Conservation (phyloP, 192 early-diverging fungal species). For the Mortierella alpina region DNA sequence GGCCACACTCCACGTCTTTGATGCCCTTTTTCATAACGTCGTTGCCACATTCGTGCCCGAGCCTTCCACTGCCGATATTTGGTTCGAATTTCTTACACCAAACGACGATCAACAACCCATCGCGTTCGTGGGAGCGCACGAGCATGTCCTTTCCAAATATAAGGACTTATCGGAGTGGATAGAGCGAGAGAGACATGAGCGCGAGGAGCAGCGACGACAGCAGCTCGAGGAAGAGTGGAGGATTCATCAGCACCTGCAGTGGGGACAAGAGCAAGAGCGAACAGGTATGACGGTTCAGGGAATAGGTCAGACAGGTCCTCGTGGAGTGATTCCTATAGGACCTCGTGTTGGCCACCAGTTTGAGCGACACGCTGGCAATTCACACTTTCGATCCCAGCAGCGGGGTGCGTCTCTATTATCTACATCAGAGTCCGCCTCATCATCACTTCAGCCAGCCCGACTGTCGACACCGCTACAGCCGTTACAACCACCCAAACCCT, state of each 20-base stretch:
- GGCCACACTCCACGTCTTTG: constrained; percentile 14
- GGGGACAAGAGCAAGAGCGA: not conserved
- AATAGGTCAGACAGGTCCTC: too few species aligned
- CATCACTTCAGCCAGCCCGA: not conserved
- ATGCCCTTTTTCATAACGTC: constrained; percentile 26
- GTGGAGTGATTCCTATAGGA: too few species aligned
- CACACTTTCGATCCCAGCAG: too few species aligned
- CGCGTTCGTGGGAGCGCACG: constrained; percentile 17
- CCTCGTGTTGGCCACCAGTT: too few species aligned
- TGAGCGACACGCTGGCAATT: too few species aligned
- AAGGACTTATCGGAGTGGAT: constrained; percentile 18
- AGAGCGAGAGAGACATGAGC: constrained; percentile 6
- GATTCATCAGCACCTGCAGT: constrained; percentile 12
- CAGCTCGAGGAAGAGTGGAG: constrained; percentile 15
- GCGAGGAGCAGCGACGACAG: constrained; percentile 1
- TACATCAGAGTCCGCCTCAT: not conserved
- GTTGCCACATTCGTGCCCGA: constrained; percentile 5
- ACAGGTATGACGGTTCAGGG: too few species aligned
- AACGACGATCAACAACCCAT: not conserved
- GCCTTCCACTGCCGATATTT: constrained; percentile 17
- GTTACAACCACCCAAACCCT: not conserved
- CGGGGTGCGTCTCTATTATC: too few species aligned
- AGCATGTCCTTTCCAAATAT: not conserved
- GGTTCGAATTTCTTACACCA: constrained; percentile 28
- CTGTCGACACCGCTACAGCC: not conserved